These are phyloP conservation scores for Verticillium nubilum DNA, from an alignment of 2,329 filamentous ascomycete species.

Conservation along the genomic window DNA sequence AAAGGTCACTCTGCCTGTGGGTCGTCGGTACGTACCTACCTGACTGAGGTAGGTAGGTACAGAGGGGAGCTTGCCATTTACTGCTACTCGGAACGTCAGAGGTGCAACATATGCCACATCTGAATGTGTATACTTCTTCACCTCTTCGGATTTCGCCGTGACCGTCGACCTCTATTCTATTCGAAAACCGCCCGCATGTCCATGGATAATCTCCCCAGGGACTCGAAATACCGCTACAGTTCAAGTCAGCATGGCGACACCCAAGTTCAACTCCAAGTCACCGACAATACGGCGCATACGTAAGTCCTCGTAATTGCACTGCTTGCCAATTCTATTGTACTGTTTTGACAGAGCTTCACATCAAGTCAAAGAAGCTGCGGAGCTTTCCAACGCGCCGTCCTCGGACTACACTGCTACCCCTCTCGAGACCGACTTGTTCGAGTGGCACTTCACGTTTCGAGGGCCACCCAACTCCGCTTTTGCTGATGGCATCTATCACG, in stretches of 20 bases:
- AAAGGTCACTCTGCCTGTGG: too few species aligned
- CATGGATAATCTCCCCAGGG: too few species aligned
- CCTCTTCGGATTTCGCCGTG: background rate
- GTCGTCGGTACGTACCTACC: too few species aligned
- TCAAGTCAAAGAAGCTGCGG: conserved; percentile 81
- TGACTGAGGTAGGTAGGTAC: background rate
- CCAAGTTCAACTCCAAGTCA: conserved; percentile 65
- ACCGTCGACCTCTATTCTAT: too few species aligned
- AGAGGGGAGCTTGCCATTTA: background rate
- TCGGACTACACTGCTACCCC: conserved; percentile 82
- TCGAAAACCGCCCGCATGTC: too few species aligned
- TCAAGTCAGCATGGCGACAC: conserved; percentile 28
- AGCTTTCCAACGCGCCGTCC: conserved; percentile 74
- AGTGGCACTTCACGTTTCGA: conserved; percentile 98
- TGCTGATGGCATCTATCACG: conserved; percentile 83
- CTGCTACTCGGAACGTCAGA: background rate
- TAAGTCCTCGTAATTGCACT: conserved; percentile 33
- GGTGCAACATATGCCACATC: background rate
- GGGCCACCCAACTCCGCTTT: conserved; percentile 81
- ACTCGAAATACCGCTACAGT: too few species aligned
- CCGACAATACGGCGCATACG: conserved; percentile 81
- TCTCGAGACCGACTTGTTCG: conserved; percentile 84
- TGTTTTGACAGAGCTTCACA: background rate
- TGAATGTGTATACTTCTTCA: background rate
- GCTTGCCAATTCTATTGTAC: conserved; percentile 1